phyloP scores from a whole-genome alignment of 257 asterid genomes.

The Jacaranda mimosifolia region DNA sequence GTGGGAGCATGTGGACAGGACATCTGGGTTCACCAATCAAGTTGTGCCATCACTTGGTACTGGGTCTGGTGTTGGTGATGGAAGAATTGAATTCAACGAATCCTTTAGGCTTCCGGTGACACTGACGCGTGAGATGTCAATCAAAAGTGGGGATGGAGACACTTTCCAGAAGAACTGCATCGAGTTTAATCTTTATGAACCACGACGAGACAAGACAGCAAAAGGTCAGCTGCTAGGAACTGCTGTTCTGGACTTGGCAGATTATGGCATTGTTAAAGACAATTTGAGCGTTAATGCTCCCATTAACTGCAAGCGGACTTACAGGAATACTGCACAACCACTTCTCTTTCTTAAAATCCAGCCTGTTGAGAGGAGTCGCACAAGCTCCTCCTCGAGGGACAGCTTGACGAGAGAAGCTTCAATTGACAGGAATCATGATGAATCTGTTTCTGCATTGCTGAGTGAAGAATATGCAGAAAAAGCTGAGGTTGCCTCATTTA shows the following conservation, averaged over 20 bases:
- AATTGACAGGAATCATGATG: slow-evolving; percentile 52
- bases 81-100: slow-evolving; percentile 68
- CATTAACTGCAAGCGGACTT: slow-evolving; percentile 74
- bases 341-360: slow-evolving; percentile 69
- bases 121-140: slow-evolving; percentile 53
- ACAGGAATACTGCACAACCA: slow-evolving; percentile 75
- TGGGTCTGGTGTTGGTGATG: slow-evolving; percentile 66
- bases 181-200: slow-evolving; percentile 72
- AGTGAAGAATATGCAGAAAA: slow-evolving; percentile 75
- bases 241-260: slow-evolving; percentile 71
- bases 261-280: slow-evolving; percentile 60
- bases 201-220: slow-evolving; percentile 64
- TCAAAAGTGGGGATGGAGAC: slow-evolving; percentile 54
- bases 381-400: slow-evolving; percentile 54
- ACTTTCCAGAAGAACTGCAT: slow-evolving; percentile 67
- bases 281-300: slow-evolving; percentile 53
- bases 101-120: slow-evolving; percentile 68
- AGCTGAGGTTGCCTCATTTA: slow-evolving; percentile 60
- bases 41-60: slow-evolving; percentile 61
- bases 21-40: slow-evolving; percentile 66
- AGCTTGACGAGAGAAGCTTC: slow-evolving; percentile 52
- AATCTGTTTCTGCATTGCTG: slow-evolving; percentile 67
- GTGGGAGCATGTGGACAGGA: slow-evolving; percentile 67
- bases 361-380: slow-evolving; percentile 48
- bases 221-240: slow-evolving; percentile 75